phyloP scores from a whole-genome alignment of 2,329 filamentous ascomycete genomes.

The Penicillium sp. region DNA sequence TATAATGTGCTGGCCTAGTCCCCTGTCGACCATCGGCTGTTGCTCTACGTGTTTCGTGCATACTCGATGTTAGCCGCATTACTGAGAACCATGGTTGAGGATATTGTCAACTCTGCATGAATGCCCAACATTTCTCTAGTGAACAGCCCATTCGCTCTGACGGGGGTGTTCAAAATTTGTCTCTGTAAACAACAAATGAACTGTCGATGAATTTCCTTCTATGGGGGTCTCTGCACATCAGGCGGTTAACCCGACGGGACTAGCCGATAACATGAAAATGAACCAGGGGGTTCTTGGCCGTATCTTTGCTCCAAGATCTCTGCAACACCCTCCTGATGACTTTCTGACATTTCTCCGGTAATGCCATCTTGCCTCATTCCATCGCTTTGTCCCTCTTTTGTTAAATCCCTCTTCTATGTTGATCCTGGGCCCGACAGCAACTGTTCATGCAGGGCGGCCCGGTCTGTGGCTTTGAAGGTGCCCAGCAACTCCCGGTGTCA shows the following conservation, averaged over 20 bases:
- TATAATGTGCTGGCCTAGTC: conserved; percentile 8
- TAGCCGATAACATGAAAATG: conserved; percentile 1
- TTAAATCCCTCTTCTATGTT: background rate
- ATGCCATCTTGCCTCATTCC: conserved; percentile 4
- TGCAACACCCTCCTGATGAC: background rate
- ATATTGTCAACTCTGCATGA: conserved; percentile 36
- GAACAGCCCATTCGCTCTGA: conserved; percentile 22
- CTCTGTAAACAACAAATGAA: background rate
- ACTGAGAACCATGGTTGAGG: conserved; percentile 21
- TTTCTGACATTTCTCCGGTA: background rate
- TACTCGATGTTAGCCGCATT: conserved; percentile 22
- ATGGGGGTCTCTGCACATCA: conserved; percentile 4
- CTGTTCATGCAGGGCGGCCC: conserved; percentile 33
- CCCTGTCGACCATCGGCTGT: conserved; percentile 9
- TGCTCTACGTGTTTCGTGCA: conserved; percentile 14
- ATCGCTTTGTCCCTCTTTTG: background rate
- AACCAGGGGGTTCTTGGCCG: conserved; percentile 3
- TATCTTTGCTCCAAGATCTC: conserved; percentile 11
- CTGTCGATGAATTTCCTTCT: conserved; percentile 2
- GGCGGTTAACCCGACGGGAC: conserved; percentile 6
- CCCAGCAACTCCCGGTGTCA: conserved; percentile 2
- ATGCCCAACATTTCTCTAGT: conserved; percentile 41
- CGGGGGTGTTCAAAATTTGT: background rate
- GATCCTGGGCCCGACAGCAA: conserved; percentile 13
- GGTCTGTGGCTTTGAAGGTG: conserved; percentile 15